These are phyloP conservation scores for Calycina marina DNA, from an alignment of 2,329 filamentous ascomycete genomes.

Conservation along the genomic window DNA sequence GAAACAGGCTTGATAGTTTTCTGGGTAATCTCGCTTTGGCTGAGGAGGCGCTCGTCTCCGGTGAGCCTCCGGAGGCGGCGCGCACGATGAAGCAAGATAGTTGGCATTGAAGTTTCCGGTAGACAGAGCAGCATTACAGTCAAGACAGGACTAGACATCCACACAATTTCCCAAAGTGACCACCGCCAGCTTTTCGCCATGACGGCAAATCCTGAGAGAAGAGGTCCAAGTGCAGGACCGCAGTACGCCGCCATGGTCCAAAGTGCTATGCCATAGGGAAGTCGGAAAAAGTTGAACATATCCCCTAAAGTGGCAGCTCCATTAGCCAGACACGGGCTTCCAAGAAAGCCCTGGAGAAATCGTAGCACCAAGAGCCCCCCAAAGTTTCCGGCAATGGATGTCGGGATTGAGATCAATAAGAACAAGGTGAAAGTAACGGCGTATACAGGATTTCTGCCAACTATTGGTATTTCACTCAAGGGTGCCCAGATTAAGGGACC, in stretches of 20 bases:
- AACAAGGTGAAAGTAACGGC: slow-evolving; percentile 54
- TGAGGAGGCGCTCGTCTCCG: slow-evolving; percentile 37
- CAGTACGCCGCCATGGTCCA: slow-evolving; percentile 42
- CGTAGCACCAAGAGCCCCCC: slow-evolving; percentile 47
- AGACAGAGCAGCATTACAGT: slow-evolving; percentile 46
- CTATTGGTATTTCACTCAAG: slow-evolving; percentile 47
- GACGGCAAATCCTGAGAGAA: slow-evolving; percentile 46
- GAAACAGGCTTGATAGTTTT: slow-evolving; percentile 32
- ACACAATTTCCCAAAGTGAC: slow-evolving; percentile 49
- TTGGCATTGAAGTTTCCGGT: slow-evolving; percentile 46
- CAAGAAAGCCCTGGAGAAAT: slow-evolving; percentile 53
- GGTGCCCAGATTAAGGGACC: slow-evolving; percentile 54
- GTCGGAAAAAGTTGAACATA: slow-evolving; percentile 37
- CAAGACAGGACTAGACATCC: slow-evolving; percentile 42
- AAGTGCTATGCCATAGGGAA: slow-evolving; percentile 42
- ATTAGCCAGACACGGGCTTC: slow-evolving; percentile 48
- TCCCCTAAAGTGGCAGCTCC: slow-evolving; percentile 37
- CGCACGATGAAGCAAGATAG: slow-evolving; percentile 46
- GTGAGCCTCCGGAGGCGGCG: slow-evolving; percentile 40
- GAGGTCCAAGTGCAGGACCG: slow-evolving; percentile 41
- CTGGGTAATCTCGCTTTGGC: slow-evolving; percentile 50
- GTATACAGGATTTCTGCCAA: slow-evolving; percentile 56
- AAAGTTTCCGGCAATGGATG: slow-evolving; percentile 47
- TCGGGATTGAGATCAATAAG: slow-evolving; percentile 49
- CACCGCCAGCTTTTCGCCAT: slow-evolving; percentile 45